Conservation (phyloP, 2,329 filamentous ascomycete species). For the Alternaria sp. region DNA sequence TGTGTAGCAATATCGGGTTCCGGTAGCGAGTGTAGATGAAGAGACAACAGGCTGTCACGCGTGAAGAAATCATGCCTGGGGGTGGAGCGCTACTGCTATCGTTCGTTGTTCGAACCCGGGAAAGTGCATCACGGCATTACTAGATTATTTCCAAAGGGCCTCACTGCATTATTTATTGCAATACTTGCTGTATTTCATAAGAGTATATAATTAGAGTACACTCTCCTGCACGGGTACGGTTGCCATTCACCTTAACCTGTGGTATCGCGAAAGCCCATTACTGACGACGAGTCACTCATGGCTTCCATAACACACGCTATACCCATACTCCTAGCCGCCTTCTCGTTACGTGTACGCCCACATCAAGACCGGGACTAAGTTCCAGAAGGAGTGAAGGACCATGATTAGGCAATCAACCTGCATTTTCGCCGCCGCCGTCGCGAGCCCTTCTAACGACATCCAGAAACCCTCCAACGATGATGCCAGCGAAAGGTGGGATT, state of each 20-base stretch:
- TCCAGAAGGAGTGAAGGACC: neutral
- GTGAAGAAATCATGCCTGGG: neutral
- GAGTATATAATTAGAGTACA: accelerated
- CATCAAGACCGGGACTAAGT: neutral
- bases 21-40: neutral
- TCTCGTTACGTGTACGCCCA: neutral
- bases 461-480: neutral
- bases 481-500: neutral
- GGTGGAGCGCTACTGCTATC: neutral
- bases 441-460: neutral
- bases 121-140: neutral
- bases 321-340: neutral
- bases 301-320: neutral
- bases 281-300: neutral
- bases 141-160: neutral
- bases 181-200: neutral
- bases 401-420: neutral
- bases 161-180: neutral
- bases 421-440: neutral
- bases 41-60: neutral
- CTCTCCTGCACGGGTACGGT: neutral
- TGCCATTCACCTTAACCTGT: neutral
- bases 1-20: neutral
- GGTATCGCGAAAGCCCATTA: neutral
- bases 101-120: neutral